A percentile compares a stretch with the other conserved stretches of the same genome.
phyloP scores from a whole-genome alignment of 1,139 yeast species.

The Pneumocystis canis region DNA sequence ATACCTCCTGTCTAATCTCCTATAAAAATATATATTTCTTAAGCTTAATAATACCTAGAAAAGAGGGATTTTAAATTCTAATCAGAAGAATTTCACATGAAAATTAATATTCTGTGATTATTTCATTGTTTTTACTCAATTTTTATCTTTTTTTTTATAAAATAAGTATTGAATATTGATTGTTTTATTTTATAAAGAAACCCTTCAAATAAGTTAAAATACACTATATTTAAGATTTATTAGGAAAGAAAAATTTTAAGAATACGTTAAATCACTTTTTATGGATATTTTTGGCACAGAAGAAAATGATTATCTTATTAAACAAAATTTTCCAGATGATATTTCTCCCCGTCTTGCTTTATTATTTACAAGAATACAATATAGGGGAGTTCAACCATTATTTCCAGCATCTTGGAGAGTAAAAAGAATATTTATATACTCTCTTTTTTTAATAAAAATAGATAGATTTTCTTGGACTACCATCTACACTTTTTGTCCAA shows the following conservation, averaged over 20 bases:
- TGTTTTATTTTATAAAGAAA: not conserved
- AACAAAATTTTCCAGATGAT: conserved; percentile 2
- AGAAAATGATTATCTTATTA: not conserved
- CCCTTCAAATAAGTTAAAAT: not conserved
- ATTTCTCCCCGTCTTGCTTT: conserved; percentile 4
- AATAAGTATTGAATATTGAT: not conserved
- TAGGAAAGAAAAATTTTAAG: not conserved
- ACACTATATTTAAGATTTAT: not conserved
- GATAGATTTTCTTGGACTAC: conserved; percentile 7
- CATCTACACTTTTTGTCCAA: conserved; percentile 3
- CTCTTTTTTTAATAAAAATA: not conserved
- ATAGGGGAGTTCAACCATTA: conserved; percentile 6
- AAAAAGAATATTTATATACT: not conserved
- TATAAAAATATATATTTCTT: not conserved
- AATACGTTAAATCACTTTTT: not conserved
- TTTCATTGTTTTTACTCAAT: not conserved
- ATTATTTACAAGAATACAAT: conserved; percentile 3
- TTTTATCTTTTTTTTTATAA: not conserved
- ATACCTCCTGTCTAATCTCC: not conserved
- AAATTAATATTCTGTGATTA: not conserved
- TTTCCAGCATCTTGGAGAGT: conserved; percentile 8
- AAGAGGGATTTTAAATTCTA: not conserved
- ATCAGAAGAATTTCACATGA: not conserved
- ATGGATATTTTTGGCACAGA: conserved; percentile 6
- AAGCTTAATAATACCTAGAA: not conserved